Evolutionary conservation across 129 eudicot genomes (phyloP).

Genomic region (Lactuca saligna): DNA sequence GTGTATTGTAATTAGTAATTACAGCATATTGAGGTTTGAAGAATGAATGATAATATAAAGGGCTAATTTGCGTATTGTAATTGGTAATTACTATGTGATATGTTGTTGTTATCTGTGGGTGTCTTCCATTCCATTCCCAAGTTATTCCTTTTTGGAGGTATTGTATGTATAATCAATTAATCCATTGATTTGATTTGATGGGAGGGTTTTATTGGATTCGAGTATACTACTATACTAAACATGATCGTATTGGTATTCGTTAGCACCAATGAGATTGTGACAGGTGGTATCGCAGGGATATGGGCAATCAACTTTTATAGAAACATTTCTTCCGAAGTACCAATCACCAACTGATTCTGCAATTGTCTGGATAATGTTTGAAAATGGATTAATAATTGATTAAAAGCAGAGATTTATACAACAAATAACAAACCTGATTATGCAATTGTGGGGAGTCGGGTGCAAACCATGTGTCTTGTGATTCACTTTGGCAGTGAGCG

Average conservation of each 20-base stretch:
- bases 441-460: conserved; percentile 72
- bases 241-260: conserved; percentile 2
- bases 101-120: conserved; percentile 7
- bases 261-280: conserved; percentile 52
- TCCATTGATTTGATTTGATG: background rate
- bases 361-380: conserved; percentile 54
- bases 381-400: background rate
- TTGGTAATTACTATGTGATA: background rate
- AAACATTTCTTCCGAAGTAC: conserved; percentile 71
- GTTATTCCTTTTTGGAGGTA: too few relatives aligned
- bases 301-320: conserved; percentile 69
- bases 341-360: conserved; percentile 95
- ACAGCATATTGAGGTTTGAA: conserved; percentile 3
- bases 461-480: conserved; percentile 87
- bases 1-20: background rate
- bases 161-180: conserved; percentile 20
- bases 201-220: background rate
- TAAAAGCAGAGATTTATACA: background rate
- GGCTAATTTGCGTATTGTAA: conserved; percentile 23
- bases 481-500: conserved; percentile 96
- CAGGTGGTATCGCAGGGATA: conserved; percentile 87
- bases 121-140: conserved; percentile 8
- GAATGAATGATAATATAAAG: conserved; percentile 8
- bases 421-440: conserved; percentile 48
- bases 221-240: background rate